A percentile compares a stretch with the other conserved stretches of the same genome.
Conservation (phyloP, 352 stramenopile genomes). For the Blastocystis sp. region DNA sequence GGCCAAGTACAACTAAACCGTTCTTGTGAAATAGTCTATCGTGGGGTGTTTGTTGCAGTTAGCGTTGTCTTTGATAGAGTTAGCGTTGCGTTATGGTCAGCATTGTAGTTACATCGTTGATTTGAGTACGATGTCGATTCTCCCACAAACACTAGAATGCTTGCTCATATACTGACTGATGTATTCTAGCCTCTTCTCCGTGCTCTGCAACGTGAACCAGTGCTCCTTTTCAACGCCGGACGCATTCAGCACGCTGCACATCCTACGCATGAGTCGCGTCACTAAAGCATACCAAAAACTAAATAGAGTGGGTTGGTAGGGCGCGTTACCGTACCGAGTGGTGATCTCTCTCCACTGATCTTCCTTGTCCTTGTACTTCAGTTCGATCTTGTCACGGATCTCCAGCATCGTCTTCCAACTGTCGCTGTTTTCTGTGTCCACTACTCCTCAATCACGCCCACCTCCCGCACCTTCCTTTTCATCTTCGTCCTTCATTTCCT, state of each 20-base stretch:
- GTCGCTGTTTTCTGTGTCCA: neutral
- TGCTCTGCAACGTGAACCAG: slow-evolving; percentile 31
- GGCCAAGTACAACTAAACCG: slow-evolving; percentile 86
- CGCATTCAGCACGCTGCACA: slow-evolving; percentile 8
- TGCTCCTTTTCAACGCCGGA: slow-evolving; percentile 16
- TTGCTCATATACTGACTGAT: neutral
- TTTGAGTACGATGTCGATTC: too few species aligned
- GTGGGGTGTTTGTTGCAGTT: neutral
- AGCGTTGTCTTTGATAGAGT: too few species aligned
- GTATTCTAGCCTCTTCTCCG: slow-evolving; percentile 3
- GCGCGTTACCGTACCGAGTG: slow-evolving; percentile 12
- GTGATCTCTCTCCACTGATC: neutral
- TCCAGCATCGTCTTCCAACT: slow-evolving; percentile 15
- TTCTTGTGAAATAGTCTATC: neutral
- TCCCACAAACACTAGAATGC: neutral
- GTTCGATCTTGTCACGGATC: neutral
- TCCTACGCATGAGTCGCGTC: neutral
- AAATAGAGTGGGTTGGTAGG: slow-evolving; percentile 32
- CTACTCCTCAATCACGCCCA: neutral
- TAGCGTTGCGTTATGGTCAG: too few species aligned
- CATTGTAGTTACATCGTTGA: too few species aligned
- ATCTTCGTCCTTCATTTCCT: neutral
- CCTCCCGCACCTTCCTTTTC: neutral
- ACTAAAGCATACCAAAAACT: slow-evolving; percentile 19
- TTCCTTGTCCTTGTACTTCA: neutral